Conservation (phyloP, 257 asterid species). For the Solanum sejunctum region DNA sequence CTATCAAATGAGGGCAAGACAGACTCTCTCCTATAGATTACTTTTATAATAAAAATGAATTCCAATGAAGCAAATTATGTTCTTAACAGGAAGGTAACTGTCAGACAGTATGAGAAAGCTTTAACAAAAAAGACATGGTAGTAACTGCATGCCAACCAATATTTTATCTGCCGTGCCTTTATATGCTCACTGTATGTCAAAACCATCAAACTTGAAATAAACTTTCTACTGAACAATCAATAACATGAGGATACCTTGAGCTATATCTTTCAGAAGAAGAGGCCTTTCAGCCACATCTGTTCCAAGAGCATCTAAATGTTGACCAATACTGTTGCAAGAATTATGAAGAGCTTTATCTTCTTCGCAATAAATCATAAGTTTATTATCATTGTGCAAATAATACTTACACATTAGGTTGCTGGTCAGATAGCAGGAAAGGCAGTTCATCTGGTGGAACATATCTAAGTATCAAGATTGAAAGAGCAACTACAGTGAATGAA, state of each 20-base stretch:
- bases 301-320: not conserved
- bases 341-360: not conserved
- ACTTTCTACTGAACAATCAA: not conserved
- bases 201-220: not conserved
- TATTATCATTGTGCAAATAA: not conserved
- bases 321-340: not conserved
- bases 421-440: not conserved
- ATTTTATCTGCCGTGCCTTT: not conserved
- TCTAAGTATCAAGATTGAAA: slow-evolving; percentile 26
- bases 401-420: not conserved
- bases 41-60: not conserved
- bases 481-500: slow-evolving; percentile 22
- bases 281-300: slow-evolving; percentile 1
- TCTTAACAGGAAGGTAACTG: not conserved
- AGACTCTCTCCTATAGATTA: not conserved
- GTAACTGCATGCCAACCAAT: not conserved
- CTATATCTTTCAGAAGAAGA: slow-evolving; percentile 5
- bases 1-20: not conserved
- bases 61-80: not conserved
- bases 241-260: slow-evolving; percentile 10
- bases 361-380: not conserved
- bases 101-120: not conserved
- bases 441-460: slow-evolving; percentile 20
- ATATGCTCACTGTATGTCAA: not conserved
- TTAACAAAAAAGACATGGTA: not conserved